A percentile compares a stretch with the other conserved stretches of the same genome.
phyloP scores from a whole-genome alignment of 176 grass and related monocot species.

The Phoenix roebelenii region DNA sequence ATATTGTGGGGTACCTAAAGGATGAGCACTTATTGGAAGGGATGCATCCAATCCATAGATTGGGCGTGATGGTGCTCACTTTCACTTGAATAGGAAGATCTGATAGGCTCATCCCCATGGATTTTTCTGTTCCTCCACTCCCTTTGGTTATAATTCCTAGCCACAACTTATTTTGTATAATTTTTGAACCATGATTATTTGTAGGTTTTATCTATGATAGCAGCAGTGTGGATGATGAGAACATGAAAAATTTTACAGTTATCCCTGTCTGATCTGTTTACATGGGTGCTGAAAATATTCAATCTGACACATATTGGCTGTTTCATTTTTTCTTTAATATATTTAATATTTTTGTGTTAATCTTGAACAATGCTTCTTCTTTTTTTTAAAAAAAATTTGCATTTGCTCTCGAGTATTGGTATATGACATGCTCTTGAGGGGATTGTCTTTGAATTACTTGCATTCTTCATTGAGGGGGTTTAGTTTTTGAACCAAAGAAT shows the following conservation, averaged over 20 bases:
- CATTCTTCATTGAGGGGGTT: too few species aligned
- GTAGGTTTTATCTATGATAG: background rate
- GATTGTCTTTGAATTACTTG: too few species aligned
- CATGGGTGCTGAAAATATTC: slow-evolving; percentile 46
- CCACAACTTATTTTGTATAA: too few species aligned
- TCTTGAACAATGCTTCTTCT: background rate
- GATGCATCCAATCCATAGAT: background rate
- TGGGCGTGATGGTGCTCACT: slow-evolving; percentile 4
- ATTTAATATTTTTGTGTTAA: background rate
- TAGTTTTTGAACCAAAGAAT: too few species aligned
- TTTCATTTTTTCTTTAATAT: background rate
- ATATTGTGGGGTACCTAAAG: slow-evolving; percentile 26
- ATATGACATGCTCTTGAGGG: too few species aligned
- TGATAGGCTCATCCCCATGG: slow-evolving; percentile 6
- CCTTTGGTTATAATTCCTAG: rapidly evolving
- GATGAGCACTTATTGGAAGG: slow-evolving; percentile 33
- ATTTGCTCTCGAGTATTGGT: background rate
- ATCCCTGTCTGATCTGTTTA: slow-evolving; percentile 60
- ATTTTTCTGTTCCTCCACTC: background rate
- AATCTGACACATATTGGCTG: slow-evolving; percentile 33
- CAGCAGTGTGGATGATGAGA: slow-evolving; percentile 52
- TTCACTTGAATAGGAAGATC: slow-evolving; percentile 12
- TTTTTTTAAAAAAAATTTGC: too few species aligned
- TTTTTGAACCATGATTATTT: too few species aligned
- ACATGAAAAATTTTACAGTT: slow-evolving; percentile 44